A percentile compares a stretch with the other conserved stretches of the same genome.
phyloP scores from a whole-genome alignment of 495 filamentous ascomycete genomes.

The Platismatia glauca region DNA sequence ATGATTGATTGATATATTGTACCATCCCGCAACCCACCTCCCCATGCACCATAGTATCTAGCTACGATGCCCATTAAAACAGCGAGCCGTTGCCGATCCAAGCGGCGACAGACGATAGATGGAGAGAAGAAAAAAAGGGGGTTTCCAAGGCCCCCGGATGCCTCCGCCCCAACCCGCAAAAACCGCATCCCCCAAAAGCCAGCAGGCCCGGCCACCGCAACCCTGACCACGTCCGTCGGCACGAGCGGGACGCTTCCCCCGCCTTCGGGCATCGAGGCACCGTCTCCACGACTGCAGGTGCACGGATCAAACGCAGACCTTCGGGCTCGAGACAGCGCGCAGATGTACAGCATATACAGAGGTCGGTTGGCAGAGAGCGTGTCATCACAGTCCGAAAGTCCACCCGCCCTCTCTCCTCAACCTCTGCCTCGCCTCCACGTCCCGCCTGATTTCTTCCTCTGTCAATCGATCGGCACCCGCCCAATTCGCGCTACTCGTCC shows the following conservation, averaged over 20 bases:
- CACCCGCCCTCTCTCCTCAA: slow-evolving; percentile 79
- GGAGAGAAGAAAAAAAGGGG: neutral
- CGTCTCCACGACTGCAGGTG: neutral
- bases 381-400: slow-evolving; percentile 47
- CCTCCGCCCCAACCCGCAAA: neutral
- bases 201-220: neutral
- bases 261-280: neutral
- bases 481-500: slow-evolving; percentile 94
- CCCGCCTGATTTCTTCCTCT: slow-evolving; percentile 73
- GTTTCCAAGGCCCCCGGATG: neutral
- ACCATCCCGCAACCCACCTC: neutral
- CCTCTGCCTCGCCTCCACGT: slow-evolving; percentile 70
- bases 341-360: neutral
- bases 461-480: slow-evolving; percentile 74
- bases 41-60: neutral
- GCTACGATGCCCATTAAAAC: neutral
- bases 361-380: neutral
- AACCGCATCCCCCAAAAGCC: neutral
- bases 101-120: neutral
- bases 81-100: neutral
- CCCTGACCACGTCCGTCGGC: neutral
- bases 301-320: neutral
- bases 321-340: neutral
- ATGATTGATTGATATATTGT: neutral
- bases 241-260: neutral